These are phyloP conservation scores for Cladosporium sp. DNA, from an alignment of 2,329 filamentous ascomycete species.

Conservation along the genomic window DNA sequence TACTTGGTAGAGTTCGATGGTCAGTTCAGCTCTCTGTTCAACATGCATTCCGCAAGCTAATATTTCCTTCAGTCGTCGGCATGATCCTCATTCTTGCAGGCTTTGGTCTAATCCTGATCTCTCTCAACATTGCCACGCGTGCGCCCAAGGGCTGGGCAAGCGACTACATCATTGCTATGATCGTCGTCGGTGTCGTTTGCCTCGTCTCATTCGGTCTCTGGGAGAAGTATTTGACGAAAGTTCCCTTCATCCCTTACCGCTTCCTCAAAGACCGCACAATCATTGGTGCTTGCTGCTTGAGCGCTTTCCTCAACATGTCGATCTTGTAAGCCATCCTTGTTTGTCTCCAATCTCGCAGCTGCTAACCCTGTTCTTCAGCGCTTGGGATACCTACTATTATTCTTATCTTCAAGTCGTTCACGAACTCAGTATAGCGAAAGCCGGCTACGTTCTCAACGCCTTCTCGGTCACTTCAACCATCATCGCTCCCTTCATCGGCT, in stretches of 20 bases:
- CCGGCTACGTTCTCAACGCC: slow-evolving; percentile 1
- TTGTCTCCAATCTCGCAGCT: slow-evolving; percentile 17
- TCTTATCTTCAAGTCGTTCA: slow-evolving; percentile 46
- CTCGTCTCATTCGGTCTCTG: slow-evolving; percentile 48
- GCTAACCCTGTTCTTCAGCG: slow-evolving; percentile 42
- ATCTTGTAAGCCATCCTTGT: slow-evolving; percentile 45
- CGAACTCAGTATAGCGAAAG: slow-evolving; percentile 32
- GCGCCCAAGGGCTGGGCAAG: slow-evolving; percentile 33
- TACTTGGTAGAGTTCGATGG: slow-evolving; percentile 29
- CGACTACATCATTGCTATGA: slow-evolving; percentile 36
- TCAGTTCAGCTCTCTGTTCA: slow-evolving; percentile 14
- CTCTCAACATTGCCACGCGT: slow-evolving; percentile 53
- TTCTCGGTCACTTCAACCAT: slow-evolving; percentile 28
- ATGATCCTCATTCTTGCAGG: slow-evolving; percentile 38
- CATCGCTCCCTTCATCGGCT: slow-evolving; percentile 48
- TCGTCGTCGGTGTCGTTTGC: slow-evolving; percentile 29
- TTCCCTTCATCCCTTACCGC: slow-evolving; percentile 54
- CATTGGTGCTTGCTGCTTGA: slow-evolving; percentile 40
- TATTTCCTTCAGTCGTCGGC: slow-evolving; percentile 21
- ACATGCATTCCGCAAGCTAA: background rate
- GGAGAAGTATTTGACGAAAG: slow-evolving; percentile 53
- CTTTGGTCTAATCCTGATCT: slow-evolving; percentile 61
- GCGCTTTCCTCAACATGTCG: slow-evolving; percentile 17
- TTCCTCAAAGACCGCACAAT: slow-evolving; percentile 49
- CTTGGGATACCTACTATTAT: slow-evolving; percentile 37